Conservation (phyloP, 768 basidiomycete genomes). For the Leucogyrophana mollusca region DNA sequence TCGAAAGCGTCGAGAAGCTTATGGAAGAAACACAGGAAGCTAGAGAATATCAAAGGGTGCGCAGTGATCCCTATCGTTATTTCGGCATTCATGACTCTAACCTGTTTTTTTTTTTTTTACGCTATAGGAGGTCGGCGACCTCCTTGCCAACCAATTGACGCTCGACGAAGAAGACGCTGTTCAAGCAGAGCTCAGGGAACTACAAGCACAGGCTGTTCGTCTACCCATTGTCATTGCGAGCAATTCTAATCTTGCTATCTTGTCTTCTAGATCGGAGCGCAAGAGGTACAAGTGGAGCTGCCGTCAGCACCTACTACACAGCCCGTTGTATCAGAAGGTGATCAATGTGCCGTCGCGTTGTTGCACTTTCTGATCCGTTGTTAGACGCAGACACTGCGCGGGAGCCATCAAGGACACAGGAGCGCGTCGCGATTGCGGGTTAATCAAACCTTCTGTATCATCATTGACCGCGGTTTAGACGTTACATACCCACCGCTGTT, state of each 20-base stretch:
- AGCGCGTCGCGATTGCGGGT: constrained; percentile 19
- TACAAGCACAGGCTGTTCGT: constrained; percentile 67
- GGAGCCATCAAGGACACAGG: neutral
- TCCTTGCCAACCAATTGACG: constrained; percentile 79
- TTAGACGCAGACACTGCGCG: neutral
- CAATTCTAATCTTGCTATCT: neutral
- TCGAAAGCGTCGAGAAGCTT: constrained; percentile 91
- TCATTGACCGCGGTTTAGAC: too few species aligned
- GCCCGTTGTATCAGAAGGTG: constrained; percentile 39
- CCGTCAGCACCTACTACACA: constrained; percentile 53
- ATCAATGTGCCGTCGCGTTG: neutral
- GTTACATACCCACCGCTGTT: constrained; percentile 8
- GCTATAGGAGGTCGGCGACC: constrained; percentile 83
- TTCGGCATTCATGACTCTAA: constrained; percentile 4
- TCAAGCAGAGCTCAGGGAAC: constrained; percentile 70
- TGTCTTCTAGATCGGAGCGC: constrained; percentile 27
- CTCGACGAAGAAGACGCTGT: constrained; percentile 94
- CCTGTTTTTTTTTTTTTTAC: constrained; percentile 1
- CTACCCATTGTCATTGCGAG: neutral
- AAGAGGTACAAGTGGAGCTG: constrained; percentile 35
- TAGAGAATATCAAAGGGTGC: constrained; percentile 83
- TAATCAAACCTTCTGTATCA: constrained; percentile 10
- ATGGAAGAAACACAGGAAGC: constrained; percentile 93
- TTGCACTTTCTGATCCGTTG: constrained; percentile 10
- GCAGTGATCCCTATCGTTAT: constrained; percentile 14